Percentiles rank a stretch among this genome's conserved stretches.
Conservation (phyloP, 2,329 filamentous ascomycete genomes). For the Trichoderma koningiopsis region DNA sequence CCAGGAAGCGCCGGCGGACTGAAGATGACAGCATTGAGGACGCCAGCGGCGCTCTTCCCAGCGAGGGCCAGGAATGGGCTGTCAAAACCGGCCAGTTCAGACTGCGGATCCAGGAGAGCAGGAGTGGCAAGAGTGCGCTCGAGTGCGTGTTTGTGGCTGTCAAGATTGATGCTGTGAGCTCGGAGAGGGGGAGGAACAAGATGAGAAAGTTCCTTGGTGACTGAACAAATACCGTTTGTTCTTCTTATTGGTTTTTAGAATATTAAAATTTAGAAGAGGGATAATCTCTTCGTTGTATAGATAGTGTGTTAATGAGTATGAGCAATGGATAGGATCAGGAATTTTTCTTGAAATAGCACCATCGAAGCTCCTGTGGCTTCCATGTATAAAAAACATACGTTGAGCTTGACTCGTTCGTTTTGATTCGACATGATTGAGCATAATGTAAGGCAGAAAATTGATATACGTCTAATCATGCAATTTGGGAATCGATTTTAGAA, state of each 20-base stretch:
- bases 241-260: neutral
- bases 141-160: slow-evolving; percentile 76
- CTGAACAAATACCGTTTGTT: neutral
- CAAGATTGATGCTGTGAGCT: slow-evolving; percentile 71
- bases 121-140: slow-evolving; percentile 54
- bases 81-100: slow-evolving; percentile 73
- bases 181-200: slow-evolving; percentile 67
- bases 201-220: slow-evolving; percentile 61
- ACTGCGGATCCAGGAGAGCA: slow-evolving; percentile 61
- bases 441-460: neutral
- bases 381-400: neutral
- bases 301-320: neutral
- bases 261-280: neutral
- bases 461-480: neutral
- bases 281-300: neutral
- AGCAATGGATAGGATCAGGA: neutral
- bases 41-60: slow-evolving; percentile 11
- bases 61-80: slow-evolving; percentile 54
- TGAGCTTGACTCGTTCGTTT: neutral
- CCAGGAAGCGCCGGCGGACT: slow-evolving; percentile 50
- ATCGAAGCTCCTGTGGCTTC: neutral
- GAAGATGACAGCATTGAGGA: slow-evolving; percentile 37
- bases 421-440: neutral
- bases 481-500: neutral
- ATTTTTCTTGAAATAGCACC: neutral